Conservation (phyloP, 441 rosid genomes). For the Erysimum cheiri region DNA sequence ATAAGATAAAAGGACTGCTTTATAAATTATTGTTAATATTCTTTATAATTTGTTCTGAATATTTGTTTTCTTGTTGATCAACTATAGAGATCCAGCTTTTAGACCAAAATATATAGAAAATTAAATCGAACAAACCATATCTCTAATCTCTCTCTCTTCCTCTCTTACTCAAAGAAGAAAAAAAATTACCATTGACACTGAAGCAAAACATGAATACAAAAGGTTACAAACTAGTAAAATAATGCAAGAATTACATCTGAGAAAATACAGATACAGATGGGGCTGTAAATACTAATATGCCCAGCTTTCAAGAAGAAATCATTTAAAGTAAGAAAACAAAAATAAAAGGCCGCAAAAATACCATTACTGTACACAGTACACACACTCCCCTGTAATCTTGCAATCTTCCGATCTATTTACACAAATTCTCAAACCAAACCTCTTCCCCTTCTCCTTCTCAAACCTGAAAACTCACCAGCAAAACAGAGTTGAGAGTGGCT, state of each 20-base stretch:
- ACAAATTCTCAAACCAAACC: slow-evolving; percentile 47
- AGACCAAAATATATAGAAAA: background rate
- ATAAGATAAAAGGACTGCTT: too few species aligned
- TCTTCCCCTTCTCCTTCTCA: slow-evolving; percentile 32
- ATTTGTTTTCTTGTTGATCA: background rate
- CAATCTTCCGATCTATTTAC: slow-evolving; percentile 46
- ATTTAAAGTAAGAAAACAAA: slow-evolving; percentile 3
- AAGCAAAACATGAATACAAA: slow-evolving; percentile 36
- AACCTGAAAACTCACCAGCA: slow-evolving; percentile 39
- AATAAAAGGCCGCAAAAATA: slow-evolving; percentile 37
- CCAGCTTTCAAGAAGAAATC: slow-evolving; percentile 38
- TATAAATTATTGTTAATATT: too few species aligned
- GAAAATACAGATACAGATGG: slow-evolving; percentile 40
- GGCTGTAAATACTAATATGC: slow-evolving; percentile 37
- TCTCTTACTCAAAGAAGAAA: background rate
- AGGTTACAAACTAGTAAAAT: slow-evolving; percentile 38
- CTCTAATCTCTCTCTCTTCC: background rate
- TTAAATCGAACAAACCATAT: background rate
- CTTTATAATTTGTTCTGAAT: background rate
- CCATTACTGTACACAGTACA: slow-evolving; percentile 48
- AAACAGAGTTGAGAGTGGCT: slow-evolving; percentile 21
- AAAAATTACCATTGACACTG: slow-evolving; percentile 34
- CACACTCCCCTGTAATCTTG: slow-evolving; percentile 43
- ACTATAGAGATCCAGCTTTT: background rate
- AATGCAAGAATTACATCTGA: slow-evolving; percentile 43